Conservation (phyloP, 2,329 filamentous ascomycete genomes). For the Penicillium sp. region DNA sequence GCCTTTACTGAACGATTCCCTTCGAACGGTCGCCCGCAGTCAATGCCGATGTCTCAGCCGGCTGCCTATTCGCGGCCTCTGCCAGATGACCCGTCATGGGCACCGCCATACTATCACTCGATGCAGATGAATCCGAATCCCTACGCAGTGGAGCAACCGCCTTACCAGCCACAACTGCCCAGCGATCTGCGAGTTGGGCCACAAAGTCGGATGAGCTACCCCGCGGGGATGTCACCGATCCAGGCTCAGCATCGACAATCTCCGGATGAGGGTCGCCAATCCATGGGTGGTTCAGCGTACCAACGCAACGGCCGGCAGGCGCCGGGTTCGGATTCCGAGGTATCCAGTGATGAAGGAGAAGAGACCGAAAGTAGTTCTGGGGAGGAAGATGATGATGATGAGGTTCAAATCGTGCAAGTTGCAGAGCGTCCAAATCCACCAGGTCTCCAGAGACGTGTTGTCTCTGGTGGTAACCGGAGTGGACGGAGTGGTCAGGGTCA, state of each 20-base stretch:
- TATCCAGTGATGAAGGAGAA: slow-evolving; percentile 26
- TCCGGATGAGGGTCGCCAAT: slow-evolving; percentile 19
- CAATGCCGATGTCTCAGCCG: slow-evolving; percentile 38
- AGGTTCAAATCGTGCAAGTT: slow-evolving; percentile 38
- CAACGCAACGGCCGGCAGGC: slow-evolving; percentile 19
- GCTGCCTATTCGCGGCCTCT: slow-evolving; percentile 44
- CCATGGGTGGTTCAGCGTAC: slow-evolving; percentile 17
- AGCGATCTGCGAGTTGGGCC: slow-evolving; percentile 37
- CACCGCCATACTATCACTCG: slow-evolving; percentile 38
- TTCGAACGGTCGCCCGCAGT: slow-evolving; percentile 41
- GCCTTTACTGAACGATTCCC: slow-evolving; percentile 38
- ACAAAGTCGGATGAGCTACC: slow-evolving; percentile 27
- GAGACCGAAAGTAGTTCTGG: slow-evolving; percentile 28
- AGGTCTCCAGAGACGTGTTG: slow-evolving; percentile 24
- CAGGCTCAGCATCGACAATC: slow-evolving; percentile 27
- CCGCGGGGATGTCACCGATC: slow-evolving; percentile 24
- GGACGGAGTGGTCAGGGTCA: no score
- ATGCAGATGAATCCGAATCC: slow-evolving; percentile 32
- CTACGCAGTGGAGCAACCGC: slow-evolving; percentile 35
- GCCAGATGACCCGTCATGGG: slow-evolving; percentile 55
- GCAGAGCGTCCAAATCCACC: slow-evolving; percentile 30
- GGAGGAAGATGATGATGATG: slow-evolving; percentile 37
- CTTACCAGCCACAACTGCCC: slow-evolving; percentile 36
- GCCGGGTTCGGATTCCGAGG: slow-evolving; percentile 20
- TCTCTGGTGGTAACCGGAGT: slow-evolving; percentile 20